phyloP scores from a whole-genome alignment of 2,329 filamentous ascomycete species.

The Neoscytalidium dimidiatum region DNA sequence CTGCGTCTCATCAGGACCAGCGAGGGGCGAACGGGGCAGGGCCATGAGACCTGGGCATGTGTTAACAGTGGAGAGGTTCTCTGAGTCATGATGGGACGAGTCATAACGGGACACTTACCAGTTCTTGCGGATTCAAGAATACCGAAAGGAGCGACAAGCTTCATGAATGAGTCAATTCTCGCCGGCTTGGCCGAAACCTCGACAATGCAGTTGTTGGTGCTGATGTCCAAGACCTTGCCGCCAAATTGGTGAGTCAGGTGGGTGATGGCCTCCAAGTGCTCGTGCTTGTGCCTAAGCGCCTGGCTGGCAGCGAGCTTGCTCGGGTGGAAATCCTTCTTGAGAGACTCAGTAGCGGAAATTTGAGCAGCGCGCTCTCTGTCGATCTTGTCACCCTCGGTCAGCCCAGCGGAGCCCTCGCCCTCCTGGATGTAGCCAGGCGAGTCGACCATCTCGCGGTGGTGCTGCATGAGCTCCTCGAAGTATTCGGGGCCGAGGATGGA shows the following conservation, averaged over 20 bases:
- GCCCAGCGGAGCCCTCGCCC: slow-evolving; percentile 25
- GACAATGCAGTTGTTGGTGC: slow-evolving; percentile 97
- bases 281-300: slow-evolving; percentile 93
- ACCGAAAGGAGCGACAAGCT: slow-evolving; percentile 89
- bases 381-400: slow-evolving; percentile 26
- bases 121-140: slow-evolving; percentile 95
- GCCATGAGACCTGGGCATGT: slow-evolving; percentile 78
- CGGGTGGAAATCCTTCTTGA: slow-evolving; percentile 77
- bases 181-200: slow-evolving; percentile 92
- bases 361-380: slow-evolving; percentile 33
- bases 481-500: slow-evolving; percentile 97
- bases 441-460: slow-evolving; percentile 86
- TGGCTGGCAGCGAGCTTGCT: slow-evolving; percentile 82
- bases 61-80: slow-evolving; percentile 21
- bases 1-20: slow-evolving; percentile 69
- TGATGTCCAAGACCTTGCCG: slow-evolving; percentile 96
- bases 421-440: slow-evolving; percentile 40
- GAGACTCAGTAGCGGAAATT: slow-evolving; percentile 42
- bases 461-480: slow-evolving; percentile 93
- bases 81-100: background rate
- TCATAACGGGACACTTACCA: slow-evolving; percentile 47
- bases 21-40: slow-evolving; percentile 86
- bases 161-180: slow-evolving; percentile 96
- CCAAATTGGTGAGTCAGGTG: slow-evolving; percentile 97
- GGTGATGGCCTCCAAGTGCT: slow-evolving; percentile 94